Evolutionary conservation across 176 grass and related monocot species (phyloP).

Genomic region (Tillandsia leiboldiana): DNA sequence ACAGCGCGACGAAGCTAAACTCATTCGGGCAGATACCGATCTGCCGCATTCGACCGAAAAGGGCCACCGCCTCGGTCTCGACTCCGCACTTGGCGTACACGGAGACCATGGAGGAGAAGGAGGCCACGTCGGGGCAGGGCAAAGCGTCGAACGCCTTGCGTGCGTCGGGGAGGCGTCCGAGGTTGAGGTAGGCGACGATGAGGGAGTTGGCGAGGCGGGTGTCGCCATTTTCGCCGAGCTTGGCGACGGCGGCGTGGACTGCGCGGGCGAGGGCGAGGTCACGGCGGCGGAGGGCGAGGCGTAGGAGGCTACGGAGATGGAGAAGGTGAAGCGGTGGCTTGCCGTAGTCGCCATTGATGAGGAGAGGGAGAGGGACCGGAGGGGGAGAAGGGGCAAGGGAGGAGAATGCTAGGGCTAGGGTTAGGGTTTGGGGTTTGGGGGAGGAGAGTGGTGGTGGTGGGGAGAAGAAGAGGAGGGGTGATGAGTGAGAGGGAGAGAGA

Average conservation of each 20-base stretch:
- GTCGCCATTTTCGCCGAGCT: neutral
- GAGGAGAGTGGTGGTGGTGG: neutral
- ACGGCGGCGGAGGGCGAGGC: constrained; percentile 24
- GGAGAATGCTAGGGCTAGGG: constrained; percentile 19
- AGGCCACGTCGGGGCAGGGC: constrained; percentile 29
- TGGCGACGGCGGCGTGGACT: neutral
- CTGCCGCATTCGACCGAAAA: constrained; percentile 39
- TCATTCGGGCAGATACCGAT: constrained; percentile 27
- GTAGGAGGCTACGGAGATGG: constrained; percentile 24
- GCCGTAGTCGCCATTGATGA: neutral
- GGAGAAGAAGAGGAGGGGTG: neutral
- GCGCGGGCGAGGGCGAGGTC: constrained; percentile 23
- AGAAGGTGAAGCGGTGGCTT: neutral
- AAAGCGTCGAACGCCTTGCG: constrained; percentile 30
- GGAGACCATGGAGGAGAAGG: constrained; percentile 51
- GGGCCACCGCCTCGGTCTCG: neutral
- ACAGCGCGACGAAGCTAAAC: constrained; percentile 50
- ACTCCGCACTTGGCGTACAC: constrained; percentile 32
- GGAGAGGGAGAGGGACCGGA: neutral
- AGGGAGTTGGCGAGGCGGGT: constrained; percentile 29
- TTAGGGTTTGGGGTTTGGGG: constrained; percentile 16
- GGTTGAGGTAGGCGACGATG: constrained; percentile 43
- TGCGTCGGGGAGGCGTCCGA: constrained; percentile 28
- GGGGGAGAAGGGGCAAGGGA: neutral
- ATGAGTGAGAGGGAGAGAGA: neutral